Base-by-base conservation (phyloP, 1,284 basidiomycete species). In the Ustilago vetiveriae region DNA sequence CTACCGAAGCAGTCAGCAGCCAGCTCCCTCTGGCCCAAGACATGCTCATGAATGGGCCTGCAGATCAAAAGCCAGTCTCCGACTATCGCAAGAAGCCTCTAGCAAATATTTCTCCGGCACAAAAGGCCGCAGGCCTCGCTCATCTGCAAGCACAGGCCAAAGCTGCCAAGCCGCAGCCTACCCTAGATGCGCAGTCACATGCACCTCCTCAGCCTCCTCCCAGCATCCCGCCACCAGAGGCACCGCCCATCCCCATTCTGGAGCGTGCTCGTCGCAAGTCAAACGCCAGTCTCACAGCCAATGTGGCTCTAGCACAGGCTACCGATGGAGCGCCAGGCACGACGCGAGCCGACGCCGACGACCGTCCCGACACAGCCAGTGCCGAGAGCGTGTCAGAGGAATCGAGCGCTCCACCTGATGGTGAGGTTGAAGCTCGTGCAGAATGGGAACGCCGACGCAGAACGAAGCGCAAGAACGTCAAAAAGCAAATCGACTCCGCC, bases 401-500 rank as follows among this genome's bases (percentile, higher is more conserved):
- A 54, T 60, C 75, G 8, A 75, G 74, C 41, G 75, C 77, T 23
- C 78, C 78, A 17, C 78, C 77, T 6, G 77, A 79, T 17, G 78
- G 78, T 35, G 78, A 80, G 43, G 64, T 79, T 7, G 78, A 80
- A 40, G 78, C 78, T 17, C 58, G 74, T 24, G 76, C 78, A 23
- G 77, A 79, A 35, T 79, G 78, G 78, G 78, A 79, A 43, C 63
- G 75, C 14, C 55, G 70, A n/a, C 67, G 70, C 22, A 66, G 65
- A 38, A 71, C 73, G 65, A 71, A 71, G 57, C 67, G 57, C 24
- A 66, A 72, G 43, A 48, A 63, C 27, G 56, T 26, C 27, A 57
- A 53, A 35, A 66, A 59, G 57, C 51, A 59, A 37, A 26, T n/a
- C 36, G 45, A 52, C 10, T 14, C 41, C 4, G 26, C 45, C 24